These are phyloP conservation scores for Pseudogymnoascus sp. DNA, from an alignment of 2,329 filamentous ascomycete species.

Conservation along the genomic window DNA sequence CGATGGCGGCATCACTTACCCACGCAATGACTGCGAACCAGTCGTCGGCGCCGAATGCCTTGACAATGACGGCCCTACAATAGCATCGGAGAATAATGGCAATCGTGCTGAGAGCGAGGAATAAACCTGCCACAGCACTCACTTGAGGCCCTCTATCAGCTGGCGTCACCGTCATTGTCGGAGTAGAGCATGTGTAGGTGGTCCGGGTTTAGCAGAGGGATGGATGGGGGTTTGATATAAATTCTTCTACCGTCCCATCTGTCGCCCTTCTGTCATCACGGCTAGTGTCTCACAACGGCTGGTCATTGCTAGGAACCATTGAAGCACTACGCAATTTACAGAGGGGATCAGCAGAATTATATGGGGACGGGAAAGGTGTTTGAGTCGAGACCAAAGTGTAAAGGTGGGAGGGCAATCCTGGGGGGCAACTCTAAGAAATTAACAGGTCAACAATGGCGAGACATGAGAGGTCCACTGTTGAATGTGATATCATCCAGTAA, in stretches of 20 bases:
- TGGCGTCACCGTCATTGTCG: neutral
- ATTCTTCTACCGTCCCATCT: neutral
- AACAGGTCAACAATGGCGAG: neutral
- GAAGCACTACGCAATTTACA: neutral
- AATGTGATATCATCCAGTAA: neutral
- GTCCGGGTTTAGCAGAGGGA: neutral
- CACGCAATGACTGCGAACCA: constrained; percentile 40
- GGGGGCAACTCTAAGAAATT: neutral
- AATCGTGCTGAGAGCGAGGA: constrained; percentile 32
- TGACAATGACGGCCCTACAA: constrained; percentile 38
- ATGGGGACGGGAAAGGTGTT: neutral
- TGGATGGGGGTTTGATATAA: neutral
- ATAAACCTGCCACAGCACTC: constrained; percentile 20
- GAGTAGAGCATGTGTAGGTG: neutral
- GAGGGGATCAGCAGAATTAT: neutral
- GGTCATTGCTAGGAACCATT: neutral
- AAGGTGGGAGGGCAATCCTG: neutral
- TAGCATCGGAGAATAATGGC: constrained; percentile 38
- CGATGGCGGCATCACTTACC: constrained; percentile 28
- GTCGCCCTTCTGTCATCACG: neutral
- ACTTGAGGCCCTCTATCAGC: constrained; percentile 13
- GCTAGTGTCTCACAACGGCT: neutral
- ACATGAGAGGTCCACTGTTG: neutral
- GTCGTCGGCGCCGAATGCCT: constrained; percentile 40
- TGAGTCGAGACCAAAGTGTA: neutral